Conservation (phyloP, 192 early-diverging fungal species). For the Gigaspora rosea region DNA sequence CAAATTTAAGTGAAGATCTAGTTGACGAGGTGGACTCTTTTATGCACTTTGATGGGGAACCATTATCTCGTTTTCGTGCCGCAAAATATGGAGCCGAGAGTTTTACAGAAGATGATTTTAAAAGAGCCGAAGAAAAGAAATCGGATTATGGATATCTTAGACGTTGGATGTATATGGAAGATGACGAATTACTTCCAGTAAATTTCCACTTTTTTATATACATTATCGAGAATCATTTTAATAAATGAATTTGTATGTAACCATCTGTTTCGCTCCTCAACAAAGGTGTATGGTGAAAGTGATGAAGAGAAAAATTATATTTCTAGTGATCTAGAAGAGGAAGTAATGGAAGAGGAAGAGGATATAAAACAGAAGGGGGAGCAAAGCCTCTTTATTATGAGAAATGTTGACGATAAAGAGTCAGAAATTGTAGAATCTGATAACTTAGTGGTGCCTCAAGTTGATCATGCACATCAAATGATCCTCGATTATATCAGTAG, state of each 20-base stretch:
- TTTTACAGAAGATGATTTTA: not conserved
- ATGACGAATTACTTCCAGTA: slow-evolving; percentile 4
- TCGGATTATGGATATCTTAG: not conserved
- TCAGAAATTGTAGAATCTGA: not conserved
- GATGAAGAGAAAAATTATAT: slow-evolving; percentile 9
- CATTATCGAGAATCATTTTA: no score
- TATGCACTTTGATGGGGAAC: not conserved
- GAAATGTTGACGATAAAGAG: not conserved
- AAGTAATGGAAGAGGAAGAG: slow-evolving; percentile 10
- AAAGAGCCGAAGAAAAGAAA: not conserved
- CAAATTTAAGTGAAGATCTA: not conserved
- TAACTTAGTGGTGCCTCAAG: not conserved
- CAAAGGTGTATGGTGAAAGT: slow-evolving; percentile 12
- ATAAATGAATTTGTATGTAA: not conserved
- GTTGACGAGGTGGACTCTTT: not conserved
- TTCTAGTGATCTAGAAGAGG: slow-evolving; percentile 10
- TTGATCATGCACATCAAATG: not conserved
- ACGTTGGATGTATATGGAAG: not conserved
- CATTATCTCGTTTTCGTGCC: not conserved
- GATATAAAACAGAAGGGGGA: not conserved
- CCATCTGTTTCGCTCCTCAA: not conserved
- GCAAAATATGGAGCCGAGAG: not conserved
- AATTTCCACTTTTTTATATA: not conserved
- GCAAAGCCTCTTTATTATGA: not conserved
- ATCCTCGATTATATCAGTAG: not conserved